Evolutionary conservation across 371 early-diverging fungal genomes (phyloP).

Genomic region (Dentiscutata heterogama): DNA sequence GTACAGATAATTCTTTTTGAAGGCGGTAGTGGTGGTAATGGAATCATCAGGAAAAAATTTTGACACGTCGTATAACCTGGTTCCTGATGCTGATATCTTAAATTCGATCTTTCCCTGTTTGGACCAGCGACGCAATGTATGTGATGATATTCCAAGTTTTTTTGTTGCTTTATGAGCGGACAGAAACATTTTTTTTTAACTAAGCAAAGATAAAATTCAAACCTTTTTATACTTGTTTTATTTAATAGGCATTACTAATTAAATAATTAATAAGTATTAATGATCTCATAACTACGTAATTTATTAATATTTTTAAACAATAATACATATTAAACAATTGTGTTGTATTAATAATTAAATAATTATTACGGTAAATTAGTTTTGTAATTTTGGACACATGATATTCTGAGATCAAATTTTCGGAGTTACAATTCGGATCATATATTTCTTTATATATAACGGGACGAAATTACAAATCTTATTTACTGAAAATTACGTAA

Average conservation of each 20-base stretch:
- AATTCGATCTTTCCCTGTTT: not conserved
- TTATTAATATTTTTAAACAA: not conserved
- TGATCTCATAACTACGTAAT: too few species aligned
- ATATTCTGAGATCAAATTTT: too few species aligned
- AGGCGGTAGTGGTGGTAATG: not conserved
- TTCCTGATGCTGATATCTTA: not conserved
- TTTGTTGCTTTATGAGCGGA: slow-evolving; percentile 3
- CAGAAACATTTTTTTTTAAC: not conserved
- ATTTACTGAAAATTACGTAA: too few species aligned
- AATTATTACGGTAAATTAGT: too few species aligned
- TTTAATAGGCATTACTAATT: not conserved
- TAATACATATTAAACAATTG: too few species aligned
- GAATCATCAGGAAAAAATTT: not conserved
- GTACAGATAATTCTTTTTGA: not conserved
- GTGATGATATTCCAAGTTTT: not conserved
- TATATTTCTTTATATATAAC: too few species aligned
- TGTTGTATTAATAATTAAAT: too few species aligned
- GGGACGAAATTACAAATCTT: too few species aligned
- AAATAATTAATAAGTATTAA: too few species aligned
- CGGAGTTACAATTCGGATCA: too few species aligned
- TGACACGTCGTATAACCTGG: not conserved
- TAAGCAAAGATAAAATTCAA: not conserved
- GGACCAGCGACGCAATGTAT: not conserved
- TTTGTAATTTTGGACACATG: too few species aligned
- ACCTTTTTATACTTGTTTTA: not conserved